Percentiles rank a stretch among this genome's conserved stretches.
phyloP scores from a whole-genome alignment of 768 basidiomycete genomes.

The Xanthoconium purpureum region DNA sequence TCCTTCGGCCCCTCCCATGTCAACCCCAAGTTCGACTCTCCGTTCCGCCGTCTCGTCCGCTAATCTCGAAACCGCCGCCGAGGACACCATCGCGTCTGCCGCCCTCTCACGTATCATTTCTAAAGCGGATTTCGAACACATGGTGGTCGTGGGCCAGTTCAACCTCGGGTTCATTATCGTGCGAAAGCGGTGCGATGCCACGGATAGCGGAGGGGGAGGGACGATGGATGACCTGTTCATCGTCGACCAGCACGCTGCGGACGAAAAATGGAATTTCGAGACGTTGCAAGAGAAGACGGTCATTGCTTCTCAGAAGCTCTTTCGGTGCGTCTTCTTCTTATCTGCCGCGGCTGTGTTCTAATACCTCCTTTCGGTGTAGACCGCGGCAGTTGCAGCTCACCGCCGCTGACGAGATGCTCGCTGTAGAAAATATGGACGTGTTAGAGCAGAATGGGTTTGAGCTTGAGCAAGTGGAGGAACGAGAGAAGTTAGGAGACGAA shows the following conservation, averaged over 20 bases:
- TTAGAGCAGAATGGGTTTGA: slow-evolving; percentile 90
- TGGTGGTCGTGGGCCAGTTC: slow-evolving; percentile 92
- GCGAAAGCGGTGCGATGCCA: slow-evolving; percentile 46
- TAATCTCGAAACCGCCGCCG: slow-evolving; percentile 39
- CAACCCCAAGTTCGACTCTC: slow-evolving; percentile 11
- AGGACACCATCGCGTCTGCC: slow-evolving; percentile 54
- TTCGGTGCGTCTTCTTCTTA: slow-evolving; percentile 52
- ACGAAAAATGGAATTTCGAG: slow-evolving; percentile 99
- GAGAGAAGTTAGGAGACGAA: neutral
- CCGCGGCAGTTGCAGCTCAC: slow-evolving; percentile 78
- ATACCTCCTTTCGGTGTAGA: slow-evolving; percentile 37
- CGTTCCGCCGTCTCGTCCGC: slow-evolving; percentile 26
- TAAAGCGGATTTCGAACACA: slow-evolving; percentile 78
- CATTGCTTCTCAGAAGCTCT: slow-evolving; percentile 81
- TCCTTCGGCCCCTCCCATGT: neutral
- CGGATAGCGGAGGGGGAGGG: neutral
- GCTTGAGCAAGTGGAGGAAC: slow-evolving; percentile 53
- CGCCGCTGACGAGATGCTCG: slow-evolving; percentile 85
- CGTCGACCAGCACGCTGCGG: slow-evolving; percentile 94
- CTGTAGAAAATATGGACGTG: slow-evolving; percentile 82
- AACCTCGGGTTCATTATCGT: slow-evolving; percentile 93
- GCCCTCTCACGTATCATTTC: slow-evolving; percentile 81
- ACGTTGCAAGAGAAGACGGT: slow-evolving; percentile 85
- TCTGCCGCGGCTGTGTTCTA: neutral
- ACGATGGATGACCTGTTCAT: slow-evolving; percentile 89